Percentiles rank a stretch among this genome's conserved stretches.
Conservation (phyloP, 306 rosid genomes). For the Carpinus viminea region DNA sequence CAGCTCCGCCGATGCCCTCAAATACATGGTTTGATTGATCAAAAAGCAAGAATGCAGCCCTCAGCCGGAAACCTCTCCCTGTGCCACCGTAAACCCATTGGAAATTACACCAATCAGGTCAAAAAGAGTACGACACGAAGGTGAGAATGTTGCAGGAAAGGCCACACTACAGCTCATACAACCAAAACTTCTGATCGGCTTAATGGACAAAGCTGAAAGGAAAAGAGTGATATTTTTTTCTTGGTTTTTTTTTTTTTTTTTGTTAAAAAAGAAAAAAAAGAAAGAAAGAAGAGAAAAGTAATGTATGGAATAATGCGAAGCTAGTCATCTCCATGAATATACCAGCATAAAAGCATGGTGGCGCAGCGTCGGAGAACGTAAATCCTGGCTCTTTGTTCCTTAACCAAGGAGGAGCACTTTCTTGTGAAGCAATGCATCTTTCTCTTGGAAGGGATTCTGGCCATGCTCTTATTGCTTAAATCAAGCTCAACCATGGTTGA, state of each 20-base stretch:
- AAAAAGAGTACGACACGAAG: not conserved
- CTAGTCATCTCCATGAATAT: conserved; percentile 2
- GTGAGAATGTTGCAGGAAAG: not conserved
- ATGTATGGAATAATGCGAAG: not conserved
- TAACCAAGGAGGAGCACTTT: conserved; percentile 7
- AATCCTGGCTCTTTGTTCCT: conserved; percentile 4
- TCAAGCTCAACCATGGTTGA: not conserved
- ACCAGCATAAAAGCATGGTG: not conserved
- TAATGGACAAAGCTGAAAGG: not conserved
- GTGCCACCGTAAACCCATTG: conserved; percentile 11
- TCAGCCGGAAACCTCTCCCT: not conserved
- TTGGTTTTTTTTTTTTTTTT: not conserved
- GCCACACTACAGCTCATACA: not conserved
- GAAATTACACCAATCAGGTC: not conserved
- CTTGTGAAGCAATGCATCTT: not conserved
- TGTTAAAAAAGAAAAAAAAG: not conserved
- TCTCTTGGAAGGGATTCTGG: not conserved
- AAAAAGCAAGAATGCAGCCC: not conserved
- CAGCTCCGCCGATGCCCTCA: not conserved
- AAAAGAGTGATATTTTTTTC: not conserved
- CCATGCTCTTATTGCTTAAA: not conserved
- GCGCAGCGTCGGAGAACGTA: not conserved
- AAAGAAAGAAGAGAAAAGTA: not conserved
- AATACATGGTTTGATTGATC: not conserved
- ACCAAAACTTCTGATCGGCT: not conserved